Evolutionary conservation across 225 moss, liverwort and hornwort genomes (phyloP).

Genomic region (Ulota crispa): DNA sequence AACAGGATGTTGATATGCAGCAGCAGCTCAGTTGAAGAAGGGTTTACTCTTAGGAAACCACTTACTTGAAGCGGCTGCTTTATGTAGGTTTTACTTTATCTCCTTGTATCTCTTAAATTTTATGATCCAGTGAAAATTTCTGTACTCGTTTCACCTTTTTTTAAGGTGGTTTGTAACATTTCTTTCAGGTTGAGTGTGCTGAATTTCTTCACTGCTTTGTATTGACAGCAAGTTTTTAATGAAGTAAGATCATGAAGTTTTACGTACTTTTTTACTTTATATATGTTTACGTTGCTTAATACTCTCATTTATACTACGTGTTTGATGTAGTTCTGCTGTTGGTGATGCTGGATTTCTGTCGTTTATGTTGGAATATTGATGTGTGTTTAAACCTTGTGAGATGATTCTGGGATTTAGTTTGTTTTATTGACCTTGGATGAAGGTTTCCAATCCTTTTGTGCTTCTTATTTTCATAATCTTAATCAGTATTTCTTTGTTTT

Average conservation of each 20-base stretch:
- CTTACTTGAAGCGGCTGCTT: conserved; percentile 21
- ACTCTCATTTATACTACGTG: too few species aligned
- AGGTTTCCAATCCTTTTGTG: neutral
- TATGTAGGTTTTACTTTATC: neutral
- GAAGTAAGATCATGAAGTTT: neutral
- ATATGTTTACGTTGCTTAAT: neutral
- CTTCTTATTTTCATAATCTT: neutral
- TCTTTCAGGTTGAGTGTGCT: neutral
- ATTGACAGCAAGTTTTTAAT: neutral
- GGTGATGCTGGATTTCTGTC: neutral
- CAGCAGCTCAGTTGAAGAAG: conserved; percentile 26
- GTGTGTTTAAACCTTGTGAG: neutral
- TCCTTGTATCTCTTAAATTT: conserved; percentile 17
- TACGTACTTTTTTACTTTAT: neutral
- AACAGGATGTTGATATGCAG: conserved; percentile 24
- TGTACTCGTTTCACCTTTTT: neutral
- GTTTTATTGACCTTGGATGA: neutral
- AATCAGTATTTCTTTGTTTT: neutral
- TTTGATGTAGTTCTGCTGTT: neutral
- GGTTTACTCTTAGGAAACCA: neutral
- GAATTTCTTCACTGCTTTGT: neutral
- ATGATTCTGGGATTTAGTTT: neutral
- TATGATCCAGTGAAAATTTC: neutral
- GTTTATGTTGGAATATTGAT: neutral
- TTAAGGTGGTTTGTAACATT: neutral